Evolutionary conservation across 371 early-diverging fungal species (phyloP).

Genomic region (Capillidium heterosporum): DNA sequence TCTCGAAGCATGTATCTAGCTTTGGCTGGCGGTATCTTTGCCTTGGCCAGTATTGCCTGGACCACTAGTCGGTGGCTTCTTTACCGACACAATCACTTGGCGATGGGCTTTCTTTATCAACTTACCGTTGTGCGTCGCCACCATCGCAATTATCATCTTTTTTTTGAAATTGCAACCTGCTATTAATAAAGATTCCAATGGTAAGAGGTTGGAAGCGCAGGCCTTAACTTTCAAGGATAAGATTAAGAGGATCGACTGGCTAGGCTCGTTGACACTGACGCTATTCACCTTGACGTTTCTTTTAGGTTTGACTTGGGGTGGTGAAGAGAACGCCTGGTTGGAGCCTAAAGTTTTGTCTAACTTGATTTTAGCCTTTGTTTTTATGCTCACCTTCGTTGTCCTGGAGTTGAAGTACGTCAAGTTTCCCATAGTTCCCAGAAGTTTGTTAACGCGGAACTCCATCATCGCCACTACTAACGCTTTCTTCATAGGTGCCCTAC

Average conservation of each 20-base stretch:
- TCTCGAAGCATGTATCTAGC: conserved; percentile 30
- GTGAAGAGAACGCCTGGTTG: conserved; percentile 29
- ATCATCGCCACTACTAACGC: conserved; percentile 20
- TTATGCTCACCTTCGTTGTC: conserved; percentile 14
- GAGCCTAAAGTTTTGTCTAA: conserved; percentile 28
- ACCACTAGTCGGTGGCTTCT: conserved; percentile 25
- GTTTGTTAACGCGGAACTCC: conserved; percentile 16
- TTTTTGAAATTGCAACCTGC: conserved; percentile 21
- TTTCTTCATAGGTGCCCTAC: conserved; percentile 38
- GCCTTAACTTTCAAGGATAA: conserved; percentile 18
- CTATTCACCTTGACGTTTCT: conserved; percentile 28
- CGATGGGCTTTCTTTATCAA: conserved; percentile 30
- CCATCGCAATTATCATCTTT: conserved; percentile 22
- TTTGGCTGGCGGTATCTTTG: conserved; percentile 21
- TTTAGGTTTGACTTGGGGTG: conserved; percentile 34
- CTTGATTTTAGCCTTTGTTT: conserved; percentile 23
- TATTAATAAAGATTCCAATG: conserved; percentile 15
- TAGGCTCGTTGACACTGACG: conserved; percentile 28
- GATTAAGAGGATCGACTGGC: conserved; percentile 25
- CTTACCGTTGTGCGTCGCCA: conserved; percentile 26
- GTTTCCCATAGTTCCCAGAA: conserved; percentile 30
- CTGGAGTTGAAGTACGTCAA: conserved; percentile 21
- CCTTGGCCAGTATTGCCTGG: conserved; percentile 18
- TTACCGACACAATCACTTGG: conserved; percentile 22
- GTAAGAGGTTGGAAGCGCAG: too few relatives aligned